These are phyloP conservation scores for Claviceps sp. DNA, from an alignment of 2,329 filamentous ascomycete genomes.

Conservation along the genomic window DNA sequence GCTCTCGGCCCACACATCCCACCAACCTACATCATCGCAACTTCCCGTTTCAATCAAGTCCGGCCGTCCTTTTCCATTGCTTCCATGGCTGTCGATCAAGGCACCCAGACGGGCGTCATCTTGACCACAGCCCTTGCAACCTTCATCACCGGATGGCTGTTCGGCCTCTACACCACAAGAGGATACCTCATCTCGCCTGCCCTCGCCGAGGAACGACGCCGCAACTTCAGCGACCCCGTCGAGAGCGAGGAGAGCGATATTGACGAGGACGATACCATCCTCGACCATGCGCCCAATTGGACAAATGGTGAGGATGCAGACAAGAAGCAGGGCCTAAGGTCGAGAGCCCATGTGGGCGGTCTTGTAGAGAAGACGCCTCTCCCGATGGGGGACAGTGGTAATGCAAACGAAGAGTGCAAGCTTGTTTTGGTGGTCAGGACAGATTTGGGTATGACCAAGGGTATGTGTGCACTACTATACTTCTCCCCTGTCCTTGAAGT, in stretches of 20 bases:
- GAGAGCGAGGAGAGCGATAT: slow-evolving; percentile 59
- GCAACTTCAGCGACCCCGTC: slow-evolving; percentile 43
- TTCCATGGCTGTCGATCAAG: slow-evolving; percentile 6
- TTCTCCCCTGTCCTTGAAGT: slow-evolving; percentile 1
- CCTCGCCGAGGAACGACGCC: slow-evolving; percentile 42
- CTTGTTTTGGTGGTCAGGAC: slow-evolving; percentile 84
- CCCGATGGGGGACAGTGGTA: slow-evolving; percentile 19
- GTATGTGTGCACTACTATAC: slow-evolving; percentile 45
- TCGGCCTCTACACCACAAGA: slow-evolving; percentile 59
- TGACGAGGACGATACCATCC: slow-evolving; percentile 42
- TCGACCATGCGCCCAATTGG: slow-evolving; percentile 58
- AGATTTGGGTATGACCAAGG: slow-evolving; percentile 95
- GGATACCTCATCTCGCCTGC: slow-evolving; percentile 45
- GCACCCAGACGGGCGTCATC: slow-evolving; percentile 42
- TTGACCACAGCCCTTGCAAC: slow-evolving; percentile 62
- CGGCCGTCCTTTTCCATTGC: neutral
- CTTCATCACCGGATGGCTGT: slow-evolving; percentile 64
- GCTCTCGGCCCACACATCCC: neutral
- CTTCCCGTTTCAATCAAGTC: neutral
- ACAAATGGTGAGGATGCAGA: slow-evolving; percentile 47
- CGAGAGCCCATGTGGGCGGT: slow-evolving; percentile 15
- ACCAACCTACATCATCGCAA: neutral
- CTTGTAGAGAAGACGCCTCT: slow-evolving; percentile 6
- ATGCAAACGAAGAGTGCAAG: slow-evolving; percentile 71
- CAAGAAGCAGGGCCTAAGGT: slow-evolving; percentile 37